Conservation (phyloP, 306 rosid genomes). For the Trifolium fragiferum region DNA sequence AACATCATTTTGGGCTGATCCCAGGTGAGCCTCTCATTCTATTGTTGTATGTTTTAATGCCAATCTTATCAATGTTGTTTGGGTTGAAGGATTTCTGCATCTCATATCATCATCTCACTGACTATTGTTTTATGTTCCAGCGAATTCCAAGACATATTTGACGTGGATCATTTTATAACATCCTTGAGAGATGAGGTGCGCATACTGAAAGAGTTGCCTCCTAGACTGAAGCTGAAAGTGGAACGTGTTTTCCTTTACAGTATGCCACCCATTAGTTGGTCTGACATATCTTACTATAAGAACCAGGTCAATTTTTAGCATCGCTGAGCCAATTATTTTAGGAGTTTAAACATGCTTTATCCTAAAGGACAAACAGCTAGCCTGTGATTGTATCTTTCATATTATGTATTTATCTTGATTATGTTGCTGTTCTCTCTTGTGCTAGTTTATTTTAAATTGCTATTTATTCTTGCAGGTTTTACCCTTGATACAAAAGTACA, state of each 20-base stretch:
- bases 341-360: conserved; percentile 14
- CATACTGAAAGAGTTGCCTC: conserved; percentile 92
- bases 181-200: conserved; percentile 97
- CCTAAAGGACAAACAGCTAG: conserved; percentile 11
- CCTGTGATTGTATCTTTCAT: conserved; percentile 6
- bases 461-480: conserved; percentile 63
- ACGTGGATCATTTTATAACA: conserved; percentile 89
- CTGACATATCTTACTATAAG: conserved; percentile 87
- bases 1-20: conserved; percentile 98
- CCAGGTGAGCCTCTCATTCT: conserved; percentile 64
- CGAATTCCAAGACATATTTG: conserved; percentile 94
- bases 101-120: background rate
- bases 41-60: background rate
- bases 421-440: conserved; percentile 26
- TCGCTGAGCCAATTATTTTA: conserved; percentile 10
- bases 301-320: conserved; percentile 65
- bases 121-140: conserved; percentile 47
- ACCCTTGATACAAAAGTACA: conserved; percentile 84
- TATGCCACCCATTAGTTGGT: conserved; percentile 99
- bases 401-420: background rate
- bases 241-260: conserved; percentile 70
- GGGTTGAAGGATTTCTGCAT: conserved; percentile 20
- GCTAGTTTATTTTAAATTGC: conserved; percentile 26
- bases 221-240: conserved; percentile 81
- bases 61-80: conserved; percentile 10